phyloP scores from a whole-genome alignment of 306 rosid genomes.

The Amphicarpaea edgeworthii region DNA sequence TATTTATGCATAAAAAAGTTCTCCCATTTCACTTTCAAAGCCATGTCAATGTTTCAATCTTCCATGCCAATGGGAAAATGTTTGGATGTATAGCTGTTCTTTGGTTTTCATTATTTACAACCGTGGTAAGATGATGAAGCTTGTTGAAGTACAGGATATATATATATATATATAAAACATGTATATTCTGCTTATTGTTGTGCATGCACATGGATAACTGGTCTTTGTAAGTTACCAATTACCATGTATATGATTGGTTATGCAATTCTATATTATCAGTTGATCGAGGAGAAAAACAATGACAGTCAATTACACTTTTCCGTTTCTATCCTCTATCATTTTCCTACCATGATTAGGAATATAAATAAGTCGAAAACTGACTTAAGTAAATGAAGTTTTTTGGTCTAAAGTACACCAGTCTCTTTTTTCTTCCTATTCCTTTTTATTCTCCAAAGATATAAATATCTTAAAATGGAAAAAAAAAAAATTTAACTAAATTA shows the following conservation, averaged over 20 bases:
- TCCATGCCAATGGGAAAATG: constrained; percentile 26
- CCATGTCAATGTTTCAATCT: constrained; percentile 21
- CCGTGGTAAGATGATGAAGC: constrained; percentile 35
- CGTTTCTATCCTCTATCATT: neutral
- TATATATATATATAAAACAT: constrained; percentile 5
- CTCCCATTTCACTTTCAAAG: constrained; percentile 8
- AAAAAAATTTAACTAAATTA: too few relatives aligned
- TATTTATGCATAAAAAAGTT: constrained; percentile 3
- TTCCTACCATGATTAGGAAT: neutral
- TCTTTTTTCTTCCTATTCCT: too few relatives aligned
- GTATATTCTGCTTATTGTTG: constrained; percentile 2
- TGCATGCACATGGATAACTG: neutral
- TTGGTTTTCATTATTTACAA: constrained; percentile 3
- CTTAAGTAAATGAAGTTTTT: too few relatives aligned
- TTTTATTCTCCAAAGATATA: too few relatives aligned
- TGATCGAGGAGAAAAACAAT: too few relatives aligned
- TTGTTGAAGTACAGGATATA: constrained; percentile 27
- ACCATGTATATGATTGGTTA: neutral
- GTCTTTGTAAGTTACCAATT: neutral
- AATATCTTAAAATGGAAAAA: too few relatives aligned
- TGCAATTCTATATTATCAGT: neutral
- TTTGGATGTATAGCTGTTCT: constrained; percentile 24
- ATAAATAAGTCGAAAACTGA: too few relatives aligned
- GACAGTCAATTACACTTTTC: too few relatives aligned
- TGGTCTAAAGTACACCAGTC: too few relatives aligned